Base-by-base conservation (phyloP, 805 yeast species). In the Metschnikowia henanensis region DNA sequence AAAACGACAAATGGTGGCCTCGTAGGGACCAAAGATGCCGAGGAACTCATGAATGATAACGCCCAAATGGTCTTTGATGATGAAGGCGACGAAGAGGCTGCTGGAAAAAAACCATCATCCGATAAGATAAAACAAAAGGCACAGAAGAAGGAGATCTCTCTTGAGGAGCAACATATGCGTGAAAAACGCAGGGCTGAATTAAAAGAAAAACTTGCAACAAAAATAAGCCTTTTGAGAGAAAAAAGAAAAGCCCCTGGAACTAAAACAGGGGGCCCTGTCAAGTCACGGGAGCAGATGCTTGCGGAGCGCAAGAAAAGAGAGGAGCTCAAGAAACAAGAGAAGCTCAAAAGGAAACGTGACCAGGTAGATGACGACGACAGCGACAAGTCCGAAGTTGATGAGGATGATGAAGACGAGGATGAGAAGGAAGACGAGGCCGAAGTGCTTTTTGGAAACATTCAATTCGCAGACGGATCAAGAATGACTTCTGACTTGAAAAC, bases 191-290 rank as follows among this genome's bases (percentile, higher is more conserved):
- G 89, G 37, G 77, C 77, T 5, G 84, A 80, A 53, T 74, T 94
- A 47, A 81, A 91, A 58, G 84, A 83, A n/a, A 85, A 85, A 61
- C 76, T 94, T 34, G 83, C 92, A 22, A 77, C 76, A 15, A 87
- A 82, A 62, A 91, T 94, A 51, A 77, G 71, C 44, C 68, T 66
- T 7, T 58, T 94, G 68, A 81, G 83, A 53, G 90, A 83, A 43
- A 85, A 80, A 65, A 81, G 99, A 61, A 91, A 85, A 57, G 99
- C 98, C 1, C 94, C 95, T 1, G 98, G 98, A 2, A 70, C 91
- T 1, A 83, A 80, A 35, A 81, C 75, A 4, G 72, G 76, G 4
- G 96, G 97, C 19, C 94, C 96, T 0, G 90, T 91, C 13, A 76
- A 82, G 46, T 87, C 92, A 9, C 76, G 97, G 64, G 95, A 89